Percentiles rank a stretch among this genome's conserved stretches.
Evolutionary conservation across 164 flowering plant species (phyloP).

Genomic region (Taxillus chinensis): DNA sequence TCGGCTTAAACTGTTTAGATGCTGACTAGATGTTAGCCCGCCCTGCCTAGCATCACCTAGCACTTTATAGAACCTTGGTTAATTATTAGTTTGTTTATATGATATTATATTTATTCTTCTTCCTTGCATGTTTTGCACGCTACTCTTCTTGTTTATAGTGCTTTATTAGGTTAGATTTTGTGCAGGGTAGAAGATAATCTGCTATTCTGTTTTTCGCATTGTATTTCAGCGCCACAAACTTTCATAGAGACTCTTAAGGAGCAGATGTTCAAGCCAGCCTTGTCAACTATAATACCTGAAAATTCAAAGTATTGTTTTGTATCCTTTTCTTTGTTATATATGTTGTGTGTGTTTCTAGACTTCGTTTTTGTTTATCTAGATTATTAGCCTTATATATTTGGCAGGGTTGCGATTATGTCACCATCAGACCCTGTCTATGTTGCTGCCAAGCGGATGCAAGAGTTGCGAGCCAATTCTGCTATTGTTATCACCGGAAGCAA

Average conservation of each 20-base stretch:
- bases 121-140: too few relatives aligned
- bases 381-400: conserved; percentile 10
- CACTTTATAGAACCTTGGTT: too few relatives aligned
- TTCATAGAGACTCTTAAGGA: conserved; percentile 87
- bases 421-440: conserved; percentile 87
- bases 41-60: too few relatives aligned
- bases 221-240: conserved; percentile 72
- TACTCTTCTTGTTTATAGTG: too few relatives aligned
- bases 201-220: neutral
- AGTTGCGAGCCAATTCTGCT: conserved; percentile 68
- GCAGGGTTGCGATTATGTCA: conserved; percentile 72
- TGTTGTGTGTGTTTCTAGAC: neutral
- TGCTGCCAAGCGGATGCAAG: conserved; percentile 87
- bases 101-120: too few relatives aligned
- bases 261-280: conserved; percentile 92
- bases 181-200: neutral
- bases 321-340: neutral
- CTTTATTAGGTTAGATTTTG: too few relatives aligned
- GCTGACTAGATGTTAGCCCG: too few relatives aligned
- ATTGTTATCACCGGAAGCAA: conserved; percentile 55
- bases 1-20: too few relatives aligned
- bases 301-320: conserved; percentile 45
- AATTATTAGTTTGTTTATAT: too few relatives aligned
- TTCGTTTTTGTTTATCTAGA: conserved; percentile 7
- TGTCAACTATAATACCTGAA: conserved; percentile 75